Conservation (phyloP, 768 basidiomycete species). For the Amanita rimosa region DNA sequence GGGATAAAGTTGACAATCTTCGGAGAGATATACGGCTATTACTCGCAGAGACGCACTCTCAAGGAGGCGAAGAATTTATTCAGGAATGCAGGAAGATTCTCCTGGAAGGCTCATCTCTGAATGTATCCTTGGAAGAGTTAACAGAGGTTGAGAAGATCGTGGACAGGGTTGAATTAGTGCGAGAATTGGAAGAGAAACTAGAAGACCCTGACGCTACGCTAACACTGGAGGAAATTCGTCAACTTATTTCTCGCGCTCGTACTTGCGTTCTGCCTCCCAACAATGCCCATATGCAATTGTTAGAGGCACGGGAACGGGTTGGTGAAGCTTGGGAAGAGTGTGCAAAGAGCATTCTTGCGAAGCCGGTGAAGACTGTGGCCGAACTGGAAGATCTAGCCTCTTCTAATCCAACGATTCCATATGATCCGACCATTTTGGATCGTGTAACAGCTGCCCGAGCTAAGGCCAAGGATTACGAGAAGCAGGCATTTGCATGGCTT, state of each 20-base stretch:
- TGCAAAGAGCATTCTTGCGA: slow-evolving; percentile 52
- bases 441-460: slow-evolving; percentile 51
- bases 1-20: slow-evolving; percentile 53
- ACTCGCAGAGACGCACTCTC: slow-evolving; percentile 31
- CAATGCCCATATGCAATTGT: slow-evolving; percentile 51
- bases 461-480: slow-evolving; percentile 72
- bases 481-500: slow-evolving; percentile 65
- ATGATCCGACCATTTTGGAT: slow-evolving; percentile 56
- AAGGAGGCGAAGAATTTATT: slow-evolving; percentile 44
- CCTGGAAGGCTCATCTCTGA: slow-evolving; percentile 60
- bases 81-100: slow-evolving; percentile 64
- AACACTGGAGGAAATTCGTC: slow-evolving; percentile 69
- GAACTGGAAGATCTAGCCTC: slow-evolving; percentile 67
- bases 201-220: slow-evolving; percentile 48
- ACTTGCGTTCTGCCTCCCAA: slow-evolving; percentile 54
- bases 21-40: slow-evolving; percentile 43
- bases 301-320: slow-evolving; percentile 51
- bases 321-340: slow-evolving; percentile 74
- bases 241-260: slow-evolving; percentile 58
- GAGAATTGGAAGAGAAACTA: slow-evolving; percentile 62
- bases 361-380: slow-evolving; percentile 63
- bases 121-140: slow-evolving; percentile 77
- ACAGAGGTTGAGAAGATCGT: slow-evolving; percentile 71
- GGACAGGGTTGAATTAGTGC: slow-evolving; percentile 64
- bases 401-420: slow-evolving; percentile 54